Evolutionary conservation across 2,329 filamentous ascomycete genomes (phyloP).

Genomic region (Aschersonia sp.): DNA sequence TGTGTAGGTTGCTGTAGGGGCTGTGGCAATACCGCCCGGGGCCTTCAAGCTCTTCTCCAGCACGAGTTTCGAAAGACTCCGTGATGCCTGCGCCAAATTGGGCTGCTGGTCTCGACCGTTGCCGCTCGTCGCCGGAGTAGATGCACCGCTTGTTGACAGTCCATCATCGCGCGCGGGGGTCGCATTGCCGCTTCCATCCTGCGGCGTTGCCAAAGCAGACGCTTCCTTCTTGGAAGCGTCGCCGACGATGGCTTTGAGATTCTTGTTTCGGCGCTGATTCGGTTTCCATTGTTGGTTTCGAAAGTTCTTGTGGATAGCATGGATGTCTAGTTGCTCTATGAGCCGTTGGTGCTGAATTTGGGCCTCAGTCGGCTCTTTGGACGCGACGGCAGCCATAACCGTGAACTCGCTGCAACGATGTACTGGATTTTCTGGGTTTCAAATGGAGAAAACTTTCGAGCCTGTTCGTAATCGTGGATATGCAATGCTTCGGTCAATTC

Average conservation of each 20-base stretch:
- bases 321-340: conserved; percentile 84
- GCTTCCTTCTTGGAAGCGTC: conserved; percentile 82
- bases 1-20: conserved; percentile 75
- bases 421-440: not conserved
- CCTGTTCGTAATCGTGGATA: no score
- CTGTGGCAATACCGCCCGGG: conserved; percentile 18
- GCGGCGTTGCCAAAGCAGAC: conserved; percentile 67
- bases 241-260: conserved; percentile 89
- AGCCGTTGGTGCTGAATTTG: conserved; percentile 73
- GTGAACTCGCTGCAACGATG: not conserved
- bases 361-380: conserved; percentile 40
- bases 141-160: conserved; percentile 41
- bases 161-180: conserved; percentile 44
- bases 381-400: conserved; percentile 32
- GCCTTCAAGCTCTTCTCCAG: conserved; percentile 61
- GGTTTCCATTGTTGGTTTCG: conserved; percentile 85
- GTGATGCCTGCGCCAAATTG: conserved; percentile 81
- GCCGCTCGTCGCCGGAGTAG: conserved; percentile 34
- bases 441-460: no score
- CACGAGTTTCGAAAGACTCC: conserved; percentile 75
- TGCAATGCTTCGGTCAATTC: no score
- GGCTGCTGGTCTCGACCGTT: conserved; percentile 30
- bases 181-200: conserved; percentile 60
- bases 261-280: conserved; percentile 94
- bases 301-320: conserved; percentile 75